A percentile compares a stretch with the other conserved stretches of the same genome.
Conservation (phyloP, 352 stramenopile genomes). For the Globisporangium recalcitrans region DNA sequence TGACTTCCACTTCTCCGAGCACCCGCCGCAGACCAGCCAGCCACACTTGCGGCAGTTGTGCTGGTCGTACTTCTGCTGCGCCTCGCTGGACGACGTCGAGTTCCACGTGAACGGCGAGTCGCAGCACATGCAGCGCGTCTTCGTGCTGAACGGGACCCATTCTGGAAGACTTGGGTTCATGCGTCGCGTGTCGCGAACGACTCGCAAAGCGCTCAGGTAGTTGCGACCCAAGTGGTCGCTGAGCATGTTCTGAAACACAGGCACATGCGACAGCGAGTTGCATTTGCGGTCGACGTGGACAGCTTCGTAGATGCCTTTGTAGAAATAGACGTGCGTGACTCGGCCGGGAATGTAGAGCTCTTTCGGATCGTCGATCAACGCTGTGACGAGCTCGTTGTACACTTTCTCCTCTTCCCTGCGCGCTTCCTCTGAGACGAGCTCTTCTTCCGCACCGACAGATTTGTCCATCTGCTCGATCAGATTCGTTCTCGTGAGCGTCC, state of each 20-base stretch:
- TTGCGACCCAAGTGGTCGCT: slow-evolving; percentile 76
- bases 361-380: slow-evolving; percentile 56
- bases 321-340: slow-evolving; percentile 77
- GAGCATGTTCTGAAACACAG: slow-evolving; percentile 85
- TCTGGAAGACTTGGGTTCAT: slow-evolving; percentile 48
- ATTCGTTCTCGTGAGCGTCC: slow-evolving; percentile 70
- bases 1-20: slow-evolving; percentile 79
- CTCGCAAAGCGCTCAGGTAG: slow-evolving; percentile 75
- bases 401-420: slow-evolving; percentile 55
- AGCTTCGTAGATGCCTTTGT: slow-evolving; percentile 77
- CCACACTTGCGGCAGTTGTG: slow-evolving; percentile 87
- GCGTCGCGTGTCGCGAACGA: slow-evolving; percentile 66
- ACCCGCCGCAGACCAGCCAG: slow-evolving; percentile 78
- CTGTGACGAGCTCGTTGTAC: slow-evolving; percentile 38
- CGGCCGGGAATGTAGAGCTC: slow-evolving; percentile 75
- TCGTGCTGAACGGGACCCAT: slow-evolving; percentile 78
- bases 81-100: slow-evolving; percentile 84
- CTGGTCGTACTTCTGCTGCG: slow-evolving; percentile 86
- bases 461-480: slow-evolving; percentile 77
- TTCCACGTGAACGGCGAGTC: slow-evolving; percentile 88
- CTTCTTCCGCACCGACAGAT: slow-evolving; percentile 23
- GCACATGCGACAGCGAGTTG: slow-evolving; percentile 64
- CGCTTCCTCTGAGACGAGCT: slow-evolving; percentile 27
- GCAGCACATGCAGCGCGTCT: slow-evolving; percentile 86
- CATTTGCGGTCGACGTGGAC: slow-evolving; percentile 77